Conservation (phyloP, 495 filamentous ascomycete species). For the Penicillium parvum region DNA sequence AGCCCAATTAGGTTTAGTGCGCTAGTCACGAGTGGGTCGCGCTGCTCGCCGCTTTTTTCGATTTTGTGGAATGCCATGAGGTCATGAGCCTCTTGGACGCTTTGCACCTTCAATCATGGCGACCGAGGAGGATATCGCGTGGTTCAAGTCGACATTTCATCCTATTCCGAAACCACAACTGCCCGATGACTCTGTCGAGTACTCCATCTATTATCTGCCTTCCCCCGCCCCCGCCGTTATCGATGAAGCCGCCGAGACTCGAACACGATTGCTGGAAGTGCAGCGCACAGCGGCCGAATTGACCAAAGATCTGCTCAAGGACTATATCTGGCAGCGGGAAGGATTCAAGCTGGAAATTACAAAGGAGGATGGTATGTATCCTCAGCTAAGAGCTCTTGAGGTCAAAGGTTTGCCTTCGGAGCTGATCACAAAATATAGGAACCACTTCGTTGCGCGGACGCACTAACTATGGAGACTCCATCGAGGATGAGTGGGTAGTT, state of each 20-base stretch:
- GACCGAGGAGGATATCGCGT: slow-evolving; percentile 45
- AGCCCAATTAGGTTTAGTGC: slow-evolving; percentile 32
- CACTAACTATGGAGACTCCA: slow-evolving; percentile 85
- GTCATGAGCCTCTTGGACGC: slow-evolving; percentile 21
- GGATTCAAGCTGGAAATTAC: slow-evolving; percentile 59
- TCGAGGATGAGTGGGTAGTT: slow-evolving; percentile 96
- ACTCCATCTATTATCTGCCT: slow-evolving; percentile 67
- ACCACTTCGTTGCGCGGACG: slow-evolving; percentile 56
- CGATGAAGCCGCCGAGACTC: slow-evolving; percentile 50
- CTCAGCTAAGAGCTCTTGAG: background rate
- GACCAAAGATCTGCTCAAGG: slow-evolving; percentile 58
- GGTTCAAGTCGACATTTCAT: slow-evolving; percentile 48
- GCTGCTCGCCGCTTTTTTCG: slow-evolving; percentile 28
- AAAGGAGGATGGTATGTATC: slow-evolving; percentile 53
- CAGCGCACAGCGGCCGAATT: slow-evolving; percentile 62
- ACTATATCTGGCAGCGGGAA: slow-evolving; percentile 96
- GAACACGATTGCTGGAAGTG: slow-evolving; percentile 62
- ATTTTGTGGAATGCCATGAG: slow-evolving; percentile 33
- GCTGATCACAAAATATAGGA: slow-evolving; percentile 22
- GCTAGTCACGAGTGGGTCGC: slow-evolving; percentile 19
- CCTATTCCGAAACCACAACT: slow-evolving; percentile 64
- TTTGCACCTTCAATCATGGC: slow-evolving; percentile 34
- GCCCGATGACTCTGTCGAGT: slow-evolving; percentile 85
- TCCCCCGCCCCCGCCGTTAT: slow-evolving; percentile 40
- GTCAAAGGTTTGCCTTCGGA: background rate